phyloP scores from a whole-genome alignment of 2,329 filamentous ascomycete genomes.

The Monilinia fructigena region DNA sequence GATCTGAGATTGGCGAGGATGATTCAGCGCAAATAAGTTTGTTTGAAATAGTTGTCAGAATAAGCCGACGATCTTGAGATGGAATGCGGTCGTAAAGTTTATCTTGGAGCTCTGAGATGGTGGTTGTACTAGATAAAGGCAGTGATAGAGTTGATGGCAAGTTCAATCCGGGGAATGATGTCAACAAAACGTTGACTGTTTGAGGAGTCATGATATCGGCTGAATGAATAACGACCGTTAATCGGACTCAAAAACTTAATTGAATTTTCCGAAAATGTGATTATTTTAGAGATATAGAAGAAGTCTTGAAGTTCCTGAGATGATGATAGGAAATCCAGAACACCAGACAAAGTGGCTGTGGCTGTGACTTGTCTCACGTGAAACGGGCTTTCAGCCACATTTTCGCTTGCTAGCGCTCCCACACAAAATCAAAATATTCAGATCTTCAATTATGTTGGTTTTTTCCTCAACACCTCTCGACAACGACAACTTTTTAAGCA shows the following conservation, averaged over 20 bases:
- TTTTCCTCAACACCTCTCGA: constrained; percentile 26
- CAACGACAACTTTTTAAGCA: constrained; percentile 25
- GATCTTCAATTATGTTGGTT: constrained; percentile 13
- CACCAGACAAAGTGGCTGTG: neutral
- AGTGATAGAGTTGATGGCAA: constrained; percentile 80
- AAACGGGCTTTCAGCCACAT: constrained; percentile 17
- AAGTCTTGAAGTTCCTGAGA: constrained; percentile 2
- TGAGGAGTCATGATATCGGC: constrained; percentile 50
- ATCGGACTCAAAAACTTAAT: neutral
- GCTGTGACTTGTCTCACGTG: neutral
- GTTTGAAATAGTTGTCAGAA: constrained; percentile 80
- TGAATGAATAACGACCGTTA: neutral
- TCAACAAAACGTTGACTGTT: constrained; percentile 77
- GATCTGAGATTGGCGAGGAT: constrained; percentile 55
- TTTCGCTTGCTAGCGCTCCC: constrained; percentile 24
- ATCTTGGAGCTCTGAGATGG: constrained; percentile 65
- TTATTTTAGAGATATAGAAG: neutral
- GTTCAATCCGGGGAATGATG: constrained; percentile 78
- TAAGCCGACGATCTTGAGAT: constrained; percentile 57
- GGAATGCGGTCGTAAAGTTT: constrained; percentile 62
- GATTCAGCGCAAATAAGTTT: constrained; percentile 62
- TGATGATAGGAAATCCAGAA: neutral
- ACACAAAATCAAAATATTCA: constrained; percentile 24
- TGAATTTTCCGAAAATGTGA: neutral
- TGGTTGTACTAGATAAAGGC: constrained; percentile 64